Evolutionary conservation across 192 early-diverging fungal species (phyloP).

Genomic region (Geranomyces variabilis): DNA sequence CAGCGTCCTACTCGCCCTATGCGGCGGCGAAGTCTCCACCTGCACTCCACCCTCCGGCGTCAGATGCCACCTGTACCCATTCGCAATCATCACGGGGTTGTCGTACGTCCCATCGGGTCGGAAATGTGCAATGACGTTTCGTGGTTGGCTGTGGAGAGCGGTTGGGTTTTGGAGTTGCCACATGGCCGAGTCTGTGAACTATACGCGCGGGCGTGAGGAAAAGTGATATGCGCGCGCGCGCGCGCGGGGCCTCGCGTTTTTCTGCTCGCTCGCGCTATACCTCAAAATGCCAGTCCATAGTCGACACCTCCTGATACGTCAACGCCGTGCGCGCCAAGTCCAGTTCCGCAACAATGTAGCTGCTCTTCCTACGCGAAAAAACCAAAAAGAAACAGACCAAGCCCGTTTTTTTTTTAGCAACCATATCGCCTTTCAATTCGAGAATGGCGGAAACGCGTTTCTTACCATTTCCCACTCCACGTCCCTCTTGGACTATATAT

Average conservation of each 20-base stretch:
- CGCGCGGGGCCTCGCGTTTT: too few species aligned
- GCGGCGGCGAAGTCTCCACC: conserved; percentile 25
- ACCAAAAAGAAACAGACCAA: background rate
- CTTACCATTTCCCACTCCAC: conserved; percentile 32
- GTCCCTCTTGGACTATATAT: conserved; percentile 12
- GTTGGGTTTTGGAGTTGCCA: background rate
- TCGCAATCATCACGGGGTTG: conserved; percentile 10
- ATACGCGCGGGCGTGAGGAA: too few species aligned
- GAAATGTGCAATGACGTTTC: conserved; percentile 3
- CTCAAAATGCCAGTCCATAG: conserved; percentile 39
- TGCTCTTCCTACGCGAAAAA: conserved; percentile 33
- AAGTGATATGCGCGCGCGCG: too few species aligned
- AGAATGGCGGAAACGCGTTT: too few species aligned
- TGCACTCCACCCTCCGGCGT: conserved; percentile 26
- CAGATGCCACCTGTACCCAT: conserved; percentile 17
- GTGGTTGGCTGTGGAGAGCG: background rate
- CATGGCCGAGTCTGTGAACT: background rate
- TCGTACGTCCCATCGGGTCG: conserved; percentile 19
- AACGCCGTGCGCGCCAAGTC: conserved; percentile 37
- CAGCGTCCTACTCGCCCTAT: conserved; percentile 11
- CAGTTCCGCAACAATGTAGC: conserved; percentile 45
- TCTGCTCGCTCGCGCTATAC: too few species aligned
- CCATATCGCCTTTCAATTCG: too few species aligned
- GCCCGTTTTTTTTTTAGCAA: too few species aligned
- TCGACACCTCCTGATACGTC: conserved; percentile 41